Percentiles rank a stretch among this genome's conserved stretches.
Conservation (phyloP, 2,329 filamentous ascomycete genomes). For the Aspergillus quadrilineatus region DNA sequence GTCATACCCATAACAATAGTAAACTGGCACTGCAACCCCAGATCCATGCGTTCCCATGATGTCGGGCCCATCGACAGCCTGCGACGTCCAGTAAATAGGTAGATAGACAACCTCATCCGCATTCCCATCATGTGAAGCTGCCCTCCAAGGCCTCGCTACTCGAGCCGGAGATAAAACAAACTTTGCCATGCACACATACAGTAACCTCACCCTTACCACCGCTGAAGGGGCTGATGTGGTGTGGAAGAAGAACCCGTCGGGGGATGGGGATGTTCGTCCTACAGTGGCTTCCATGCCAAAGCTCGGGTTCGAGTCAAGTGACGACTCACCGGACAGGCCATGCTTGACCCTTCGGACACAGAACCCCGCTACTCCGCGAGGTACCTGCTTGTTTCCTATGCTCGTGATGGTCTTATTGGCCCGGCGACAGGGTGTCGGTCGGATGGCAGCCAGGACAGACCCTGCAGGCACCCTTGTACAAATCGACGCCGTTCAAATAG, state of each 20-base stretch:
- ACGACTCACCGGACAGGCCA: constrained; percentile 10
- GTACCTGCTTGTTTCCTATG: neutral
- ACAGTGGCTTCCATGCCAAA: constrained; percentile 9
- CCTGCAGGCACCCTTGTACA: constrained; percentile 16
- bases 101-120: neutral
- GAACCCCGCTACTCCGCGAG: neutral
- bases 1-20: constrained; percentile 4
- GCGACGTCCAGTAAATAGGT: neutral
- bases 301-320: constrained; percentile 7
- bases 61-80: neutral
- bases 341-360: neutral
- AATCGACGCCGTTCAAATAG: neutral
- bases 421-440: neutral
- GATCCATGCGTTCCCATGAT: constrained; percentile 9
- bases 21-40: constrained; percentile 10
- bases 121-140: neutral
- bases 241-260: neutral
- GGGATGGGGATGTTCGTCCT: constrained; percentile 7
- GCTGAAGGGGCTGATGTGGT: neutral
- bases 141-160: neutral
- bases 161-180: neutral
- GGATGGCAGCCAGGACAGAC: neutral
- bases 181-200: neutral
- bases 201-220: neutral
- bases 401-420: neutral